These are phyloP conservation scores for Austroboletus rostrupii DNA, from an alignment of 1,284 basidiomycete genomes.

Conservation along the genomic window DNA sequence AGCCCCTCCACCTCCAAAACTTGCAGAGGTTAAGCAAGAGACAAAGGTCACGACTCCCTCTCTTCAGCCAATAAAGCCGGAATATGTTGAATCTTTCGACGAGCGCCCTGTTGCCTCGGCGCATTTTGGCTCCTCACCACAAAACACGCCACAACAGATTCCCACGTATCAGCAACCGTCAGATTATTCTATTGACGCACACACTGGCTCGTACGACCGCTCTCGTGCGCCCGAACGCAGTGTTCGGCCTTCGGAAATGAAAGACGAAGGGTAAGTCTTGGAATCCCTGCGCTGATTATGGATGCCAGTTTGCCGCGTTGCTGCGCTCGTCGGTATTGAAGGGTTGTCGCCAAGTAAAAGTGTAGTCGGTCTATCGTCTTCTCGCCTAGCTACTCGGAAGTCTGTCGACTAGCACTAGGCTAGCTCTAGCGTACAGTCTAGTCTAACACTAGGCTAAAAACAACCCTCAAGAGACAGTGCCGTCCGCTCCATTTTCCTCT, in stretches of 20 bases:
- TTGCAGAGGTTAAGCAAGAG: slow-evolving; percentile 20
- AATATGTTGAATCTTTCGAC: slow-evolving; percentile 19
- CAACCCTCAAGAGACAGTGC: slow-evolving; percentile 61
- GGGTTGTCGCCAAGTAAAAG: slow-evolving; percentile 29
- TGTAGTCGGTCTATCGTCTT: slow-evolving; percentile 53
- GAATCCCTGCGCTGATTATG: slow-evolving; percentile 6
- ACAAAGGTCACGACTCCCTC: slow-evolving; percentile 12
- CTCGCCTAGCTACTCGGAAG: slow-evolving; percentile 37
- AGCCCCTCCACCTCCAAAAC: slow-evolving; percentile 14
- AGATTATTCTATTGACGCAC: slow-evolving; percentile 43
- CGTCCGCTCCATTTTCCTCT: slow-evolving; percentile 56
- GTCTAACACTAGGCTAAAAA: slow-evolving; percentile 68
- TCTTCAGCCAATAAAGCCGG: slow-evolving; percentile 18
- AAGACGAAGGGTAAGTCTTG: slow-evolving; percentile 92
- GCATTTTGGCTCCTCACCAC: slow-evolving; percentile 21
- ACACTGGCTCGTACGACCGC: slow-evolving; percentile 39
- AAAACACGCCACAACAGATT: slow-evolving; percentile 57
- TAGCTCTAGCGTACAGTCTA: slow-evolving; percentile 61
- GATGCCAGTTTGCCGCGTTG: slow-evolving; percentile 11
- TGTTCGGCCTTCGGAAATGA: slow-evolving; percentile 90
- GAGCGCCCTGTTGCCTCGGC: slow-evolving; percentile 15
- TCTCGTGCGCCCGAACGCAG: slow-evolving; percentile 55
- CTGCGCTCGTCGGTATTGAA: slow-evolving; percentile 27
- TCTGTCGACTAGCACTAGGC: slow-evolving; percentile 57
- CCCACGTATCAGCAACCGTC: slow-evolving; percentile 69